Base-by-base conservation (phyloP, 441 rosid genomes). In the Populus hybrid region DNA sequence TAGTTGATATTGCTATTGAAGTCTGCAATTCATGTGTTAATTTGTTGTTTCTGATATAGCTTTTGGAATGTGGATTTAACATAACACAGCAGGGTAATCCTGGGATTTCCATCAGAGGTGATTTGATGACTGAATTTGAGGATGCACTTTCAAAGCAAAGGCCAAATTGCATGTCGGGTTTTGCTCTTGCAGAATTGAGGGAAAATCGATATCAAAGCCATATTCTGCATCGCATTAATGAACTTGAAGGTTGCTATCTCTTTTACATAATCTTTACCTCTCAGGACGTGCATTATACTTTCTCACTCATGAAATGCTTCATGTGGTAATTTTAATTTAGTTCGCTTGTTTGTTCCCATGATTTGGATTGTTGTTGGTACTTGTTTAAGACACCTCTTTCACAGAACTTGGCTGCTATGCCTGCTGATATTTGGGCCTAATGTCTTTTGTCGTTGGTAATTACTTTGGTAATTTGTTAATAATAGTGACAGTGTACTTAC, bases 121-220 rank as follows among this genome's bases (percentile, higher is more conserved):
- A 94, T 85, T 86, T 96, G 82, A 86, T 94, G 90, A 74, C 82
- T 9, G 96, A 91, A 64, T 88, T 96, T 70, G 98, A 94, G 82
- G 92, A 88, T 83, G 96, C 98, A 33, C 81, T 94, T 69, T 82
- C 89, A 72, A 87, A 83, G 79, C 96, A 89, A 82, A 77, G 92
- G 70, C 73, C 87, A 68, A 86, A 83, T 66, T 87, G 85, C 83
- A 86, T 80, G 79, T 88, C 93, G 29, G 90, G 94, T 71, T 84
- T 79, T 79, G 82, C 83, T 50, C 83, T 96, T 88, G 50, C 78
- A 6, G 89, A 92, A 26, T 83, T 86, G 18, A 80, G 82, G 73
- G 93, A 89, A 63, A 89, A 73, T 68, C 90, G 91, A 72, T 79
- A 83, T 75, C 90, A 82, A 71, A 87, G 86, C 87, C 94, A 80